Evolutionary conservation across 495 filamentous ascomycete genomes (phyloP), one percentile per base, ranked within the genome.

Genomic region (Trichodelitschia bisporula): DNA sequence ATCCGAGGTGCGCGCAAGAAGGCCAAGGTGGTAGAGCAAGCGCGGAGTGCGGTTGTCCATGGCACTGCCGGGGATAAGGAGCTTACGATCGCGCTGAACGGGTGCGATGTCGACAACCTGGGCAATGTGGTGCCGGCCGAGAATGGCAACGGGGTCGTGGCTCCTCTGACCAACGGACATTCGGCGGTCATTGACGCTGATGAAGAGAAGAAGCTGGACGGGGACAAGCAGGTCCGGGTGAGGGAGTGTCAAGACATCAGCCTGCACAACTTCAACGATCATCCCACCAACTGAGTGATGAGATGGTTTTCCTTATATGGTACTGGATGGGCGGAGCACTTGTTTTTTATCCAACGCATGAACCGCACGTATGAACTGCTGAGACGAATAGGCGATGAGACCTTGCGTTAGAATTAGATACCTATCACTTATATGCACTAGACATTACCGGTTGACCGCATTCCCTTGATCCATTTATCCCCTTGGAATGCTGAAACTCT

Each of bases 1-100:
- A 46, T 82, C 9, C 59, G 79, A 26, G 74, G 79, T 18, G 66
- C 82, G 53, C 71, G 62, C 36, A 59, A 60, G 39, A 79, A 74
- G 54, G 43, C 67, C 43, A 79, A 79, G 46, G 64, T 71, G 9
- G 43, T 76, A 29, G 66, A 77, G 39, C 61, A 56, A 18, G 74
- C 74, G 15, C 63, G 69, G 40, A 62, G 76, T 38, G 70, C 71
- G 3, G 67, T 77, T 15, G 49, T 70, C 3, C 57, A 69, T 24
- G 71, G 72, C n/a, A 55, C 62, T 26, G 69, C 70, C 25, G 64
- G 57, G 28, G 50, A 67, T 36, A 56, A 54, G 31, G 67, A 77
- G 38, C 51, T 77, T 36, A 50, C 59, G 25, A 64, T 74, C 21
- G 64, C 70, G 11, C 56, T 65, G 5, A 61, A 72, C 13, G 69